A percentile compares a stretch with the other conserved stretches of the same genome.
These are phyloP conservation scores for Salix brachista DNA, from an alignment of 345 rosid genomes.

Conservation along the genomic window DNA sequence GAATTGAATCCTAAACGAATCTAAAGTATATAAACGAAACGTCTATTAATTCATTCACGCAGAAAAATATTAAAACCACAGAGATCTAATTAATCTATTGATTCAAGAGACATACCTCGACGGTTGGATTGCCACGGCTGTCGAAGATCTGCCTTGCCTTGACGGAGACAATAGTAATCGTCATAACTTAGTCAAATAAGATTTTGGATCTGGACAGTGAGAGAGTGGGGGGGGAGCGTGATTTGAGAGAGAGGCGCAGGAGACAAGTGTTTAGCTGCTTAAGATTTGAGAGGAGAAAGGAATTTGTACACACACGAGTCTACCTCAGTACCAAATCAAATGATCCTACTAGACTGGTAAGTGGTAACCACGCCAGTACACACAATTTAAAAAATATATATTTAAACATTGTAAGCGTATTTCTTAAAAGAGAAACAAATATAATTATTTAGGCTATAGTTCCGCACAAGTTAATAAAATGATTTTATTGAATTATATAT, in stretches of 20 bases:
- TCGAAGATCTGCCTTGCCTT: constrained; percentile 76
- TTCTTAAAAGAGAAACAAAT: too few species aligned
- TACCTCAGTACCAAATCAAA: too few species aligned
- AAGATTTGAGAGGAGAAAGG: not conserved
- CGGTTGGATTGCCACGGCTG: constrained; percentile 72
- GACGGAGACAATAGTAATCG: constrained; percentile 31
- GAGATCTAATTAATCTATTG: too few species aligned
- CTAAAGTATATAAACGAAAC: not conserved
- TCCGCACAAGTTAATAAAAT: too few species aligned
- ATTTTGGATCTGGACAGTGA: constrained; percentile 6
- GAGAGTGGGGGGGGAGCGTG: not conserved
- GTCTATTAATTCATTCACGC: too few species aligned
- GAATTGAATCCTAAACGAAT: not conserved
- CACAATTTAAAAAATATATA: too few species aligned
- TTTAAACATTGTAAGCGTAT: too few species aligned
- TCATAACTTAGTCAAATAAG: constrained; percentile 1
- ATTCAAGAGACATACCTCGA: constrained; percentile 43
- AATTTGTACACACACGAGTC: not conserved
- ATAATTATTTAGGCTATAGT: too few species aligned
- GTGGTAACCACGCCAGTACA: too few species aligned
- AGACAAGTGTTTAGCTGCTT: not conserved
- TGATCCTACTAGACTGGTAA: too few species aligned
- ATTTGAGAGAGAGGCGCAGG: not conserved
- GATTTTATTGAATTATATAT: too few species aligned
- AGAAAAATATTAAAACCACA: too few species aligned